Base-by-base conservation (phyloP, 164 flowering plant genomes). In the Liriodendron chinense region DNA sequence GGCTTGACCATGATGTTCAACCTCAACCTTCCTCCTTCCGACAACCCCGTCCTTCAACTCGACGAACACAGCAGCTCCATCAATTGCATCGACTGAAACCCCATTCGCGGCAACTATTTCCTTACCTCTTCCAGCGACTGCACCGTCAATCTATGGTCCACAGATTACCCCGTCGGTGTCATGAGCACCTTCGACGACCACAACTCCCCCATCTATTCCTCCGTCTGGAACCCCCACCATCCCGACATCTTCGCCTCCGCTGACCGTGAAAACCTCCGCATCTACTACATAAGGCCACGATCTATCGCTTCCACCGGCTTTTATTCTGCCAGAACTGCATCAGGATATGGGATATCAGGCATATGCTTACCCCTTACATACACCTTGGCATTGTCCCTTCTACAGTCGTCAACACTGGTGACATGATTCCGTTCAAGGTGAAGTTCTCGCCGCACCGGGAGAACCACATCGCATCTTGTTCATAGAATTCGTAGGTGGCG, bases 161-260 rank as follows among this genome's bases (percentile, higher is more conserved):
- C 90, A 9, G 97, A 94, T 69, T 88, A 96, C 13, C 93, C 91
- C 18, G 76, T 87, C 64, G 84, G 88, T 72, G 83, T 96, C 57
- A 82, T 91, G 34, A 84, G 97, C 22, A 96, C 99, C 7, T 92
- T 96, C 83, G 86, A 87, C 66, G 98, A 91, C 80, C 99, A 96
- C 84, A 89, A 90, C 7, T 91, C 91, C 71, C 91, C 96, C 80
- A 96, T 96, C 14, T 96, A 96, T 79, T 77, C 92, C 9, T 79
- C 91, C 2, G 84, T 82, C 0, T 94, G 99, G 97, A 94, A 91
- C 81, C 99, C 99, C 16, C 81, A 94, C 21, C 97, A 96, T 69
- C 89, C 86, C 22, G 99, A 96, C 72, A 89, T 96, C 14, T 91
- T 94, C 70, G 96, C 97, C 14, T 96, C 98, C 12, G 97, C 97